Evolutionary conservation across 129 eudicot genomes (phyloP).

Genomic region (Kitagawia praeruptora): DNA sequence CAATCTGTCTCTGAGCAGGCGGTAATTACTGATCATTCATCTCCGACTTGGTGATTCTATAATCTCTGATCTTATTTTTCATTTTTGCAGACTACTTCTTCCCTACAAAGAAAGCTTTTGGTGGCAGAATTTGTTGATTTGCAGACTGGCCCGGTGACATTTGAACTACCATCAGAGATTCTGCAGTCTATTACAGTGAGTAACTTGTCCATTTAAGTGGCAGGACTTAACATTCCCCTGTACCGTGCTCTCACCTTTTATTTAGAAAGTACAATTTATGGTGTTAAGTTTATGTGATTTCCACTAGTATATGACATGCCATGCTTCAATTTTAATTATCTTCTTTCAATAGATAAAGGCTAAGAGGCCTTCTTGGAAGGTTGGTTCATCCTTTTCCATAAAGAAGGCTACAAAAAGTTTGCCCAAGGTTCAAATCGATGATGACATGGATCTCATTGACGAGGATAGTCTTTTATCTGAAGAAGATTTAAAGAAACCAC

Average conservation of each 20-base stretch:
- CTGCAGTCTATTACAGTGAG: conserved; percentile 40
- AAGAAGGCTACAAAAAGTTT: conserved; percentile 43
- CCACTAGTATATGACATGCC: too few relatives aligned
- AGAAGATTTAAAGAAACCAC: conserved; percentile 89
- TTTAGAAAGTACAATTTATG: background rate
- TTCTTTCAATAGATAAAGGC: conserved; percentile 40
- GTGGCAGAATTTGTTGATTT: conserved; percentile 65
- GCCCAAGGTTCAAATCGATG: conserved; percentile 63
- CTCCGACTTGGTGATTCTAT: background rate
- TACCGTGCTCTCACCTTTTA: background rate
- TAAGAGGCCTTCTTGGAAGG: conserved; percentile 49
- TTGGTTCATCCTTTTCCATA: conserved; percentile 7
- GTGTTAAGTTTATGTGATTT: background rate
- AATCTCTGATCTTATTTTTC: conserved; percentile 1
- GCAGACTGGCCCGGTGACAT: conserved; percentile 23
- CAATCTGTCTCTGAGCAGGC: conserved; percentile 23
- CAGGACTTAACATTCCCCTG: background rate
- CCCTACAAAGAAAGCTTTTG: conserved; percentile 49
- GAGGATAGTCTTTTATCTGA: conserved; percentile 91
- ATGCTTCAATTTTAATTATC: background rate
- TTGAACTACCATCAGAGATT: conserved; percentile 21
- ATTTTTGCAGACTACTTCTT: conserved; percentile 41
- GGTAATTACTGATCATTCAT: conserved; percentile 8
- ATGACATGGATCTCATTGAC: conserved; percentile 82
- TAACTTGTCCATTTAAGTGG: background rate